Evolutionary conservation across 352 stramenopile genomes (phyloP).

Genomic region (Pythium inflatum): DNA sequence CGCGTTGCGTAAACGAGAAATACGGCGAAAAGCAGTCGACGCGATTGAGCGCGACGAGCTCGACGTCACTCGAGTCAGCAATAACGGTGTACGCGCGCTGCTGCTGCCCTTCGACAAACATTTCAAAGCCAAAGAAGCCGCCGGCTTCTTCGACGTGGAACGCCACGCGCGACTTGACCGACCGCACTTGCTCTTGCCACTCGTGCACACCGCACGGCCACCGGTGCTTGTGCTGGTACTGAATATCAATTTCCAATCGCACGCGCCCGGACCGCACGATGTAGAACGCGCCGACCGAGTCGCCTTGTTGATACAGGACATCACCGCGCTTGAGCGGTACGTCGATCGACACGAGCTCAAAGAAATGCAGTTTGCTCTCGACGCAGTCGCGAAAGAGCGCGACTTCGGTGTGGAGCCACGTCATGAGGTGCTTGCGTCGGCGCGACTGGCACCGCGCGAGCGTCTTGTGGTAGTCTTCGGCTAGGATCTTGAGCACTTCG

Average conservation of each 20-base stretch:
- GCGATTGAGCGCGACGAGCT: constrained; percentile 68
- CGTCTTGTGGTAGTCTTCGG: constrained; percentile 75
- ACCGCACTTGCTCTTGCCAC: constrained; percentile 63
- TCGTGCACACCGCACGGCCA: constrained; percentile 53
- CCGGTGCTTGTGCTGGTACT: constrained; percentile 71
- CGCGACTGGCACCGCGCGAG: constrained; percentile 64
- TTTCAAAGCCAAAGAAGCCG: constrained; percentile 74
- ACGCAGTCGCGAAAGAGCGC: constrained; percentile 70
- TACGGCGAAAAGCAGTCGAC: constrained; percentile 78
- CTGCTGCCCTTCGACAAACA: constrained; percentile 63
- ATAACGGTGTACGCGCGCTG: constrained; percentile 59
- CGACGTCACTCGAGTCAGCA: constrained; percentile 51
- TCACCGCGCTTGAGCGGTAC: constrained; percentile 63
- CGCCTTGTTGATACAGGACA: constrained; percentile 61
- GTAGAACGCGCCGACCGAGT: constrained; percentile 71
- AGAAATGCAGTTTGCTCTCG: constrained; percentile 79
- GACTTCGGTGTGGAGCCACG: constrained; percentile 72
- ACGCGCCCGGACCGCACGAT: constrained; percentile 62
- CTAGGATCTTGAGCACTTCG: constrained; percentile 71
- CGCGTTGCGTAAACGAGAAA: constrained; percentile 68
- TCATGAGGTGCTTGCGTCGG: constrained; percentile 66
- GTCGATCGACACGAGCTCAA: constrained; percentile 77
- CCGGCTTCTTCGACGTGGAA: constrained; percentile 55
- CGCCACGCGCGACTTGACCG: constrained; percentile 51
- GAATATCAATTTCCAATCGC: constrained; percentile 65